Conservation (phyloP, 345 rosid genomes). For the Euphorbia peplus region DNA sequence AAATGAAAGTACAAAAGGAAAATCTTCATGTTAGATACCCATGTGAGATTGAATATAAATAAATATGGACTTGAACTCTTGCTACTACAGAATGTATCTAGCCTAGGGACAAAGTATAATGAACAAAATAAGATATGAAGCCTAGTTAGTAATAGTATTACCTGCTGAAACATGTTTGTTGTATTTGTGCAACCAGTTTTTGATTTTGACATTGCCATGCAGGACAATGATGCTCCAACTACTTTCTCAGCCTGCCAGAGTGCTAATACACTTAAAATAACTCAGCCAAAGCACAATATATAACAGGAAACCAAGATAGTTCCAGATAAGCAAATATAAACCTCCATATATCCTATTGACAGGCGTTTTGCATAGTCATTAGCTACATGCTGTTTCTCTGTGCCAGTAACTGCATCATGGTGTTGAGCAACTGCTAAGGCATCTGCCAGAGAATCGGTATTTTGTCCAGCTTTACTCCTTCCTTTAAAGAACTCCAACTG, state of each 20-base stretch:
- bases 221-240: slow-evolving; percentile 42
- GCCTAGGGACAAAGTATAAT: neutral
- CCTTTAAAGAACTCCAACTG: slow-evolving; percentile 48
- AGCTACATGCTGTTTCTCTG: slow-evolving; percentile 52
- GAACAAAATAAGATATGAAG: neutral
- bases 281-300: neutral
- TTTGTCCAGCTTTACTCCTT: slow-evolving; percentile 33
- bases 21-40: neutral
- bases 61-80: neutral
- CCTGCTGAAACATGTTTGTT: slow-evolving; percentile 41
- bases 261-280: neutral
- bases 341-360: slow-evolving; percentile 45
- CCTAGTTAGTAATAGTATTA: slow-evolving; percentile 10
- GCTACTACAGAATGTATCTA: neutral
- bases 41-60: neutral
- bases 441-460: slow-evolving; percentile 44
- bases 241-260: slow-evolving; percentile 39
- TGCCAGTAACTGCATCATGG: slow-evolving; percentile 53
- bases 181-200: slow-evolving; percentile 24
- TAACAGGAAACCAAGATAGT: slow-evolving; percentile 9
- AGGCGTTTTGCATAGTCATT: slow-evolving; percentile 48
- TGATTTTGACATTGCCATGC: slow-evolving; percentile 32
- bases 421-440: slow-evolving; percentile 50
- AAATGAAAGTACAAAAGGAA: neutral
- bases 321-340: slow-evolving; percentile 9